Evolutionary conservation across 768 basidiomycete genomes (phyloP).

Genomic region (Neoboletus subvelutipes): DNA sequence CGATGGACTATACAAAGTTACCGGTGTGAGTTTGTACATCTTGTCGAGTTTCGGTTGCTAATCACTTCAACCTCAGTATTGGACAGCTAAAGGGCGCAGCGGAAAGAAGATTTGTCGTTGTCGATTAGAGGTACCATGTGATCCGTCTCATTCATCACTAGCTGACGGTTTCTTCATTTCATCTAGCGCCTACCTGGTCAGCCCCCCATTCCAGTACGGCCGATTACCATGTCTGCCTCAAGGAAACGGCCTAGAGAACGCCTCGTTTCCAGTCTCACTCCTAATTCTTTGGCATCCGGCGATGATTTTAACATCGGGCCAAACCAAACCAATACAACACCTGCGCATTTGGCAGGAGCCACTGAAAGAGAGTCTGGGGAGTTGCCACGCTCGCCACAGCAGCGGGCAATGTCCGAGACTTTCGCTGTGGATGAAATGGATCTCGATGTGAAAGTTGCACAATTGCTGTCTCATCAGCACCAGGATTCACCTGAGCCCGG

Average conservation of each 20-base stretch:
- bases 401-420: not conserved
- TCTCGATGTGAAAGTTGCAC: not conserved
- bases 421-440: not conserved
- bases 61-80: constrained; percentile 13
- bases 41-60: not conserved
- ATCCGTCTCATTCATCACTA: not conserved
- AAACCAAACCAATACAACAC: not conserved
- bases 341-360: not conserved
- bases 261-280: not conserved
- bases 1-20: constrained; percentile 31
- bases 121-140: constrained; percentile 21
- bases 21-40: constrained; percentile 13
- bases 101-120: constrained; percentile 26
- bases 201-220: constrained; percentile 21
- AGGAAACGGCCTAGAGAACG: not conserved
- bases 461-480: not conserved
- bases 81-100: constrained; percentile 18
- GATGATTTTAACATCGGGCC: not conserved
- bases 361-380: too few relatives aligned
- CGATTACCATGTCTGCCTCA: not conserved
- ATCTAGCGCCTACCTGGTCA: constrained; percentile 28
- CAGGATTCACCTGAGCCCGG: not conserved
- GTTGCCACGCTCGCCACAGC: not conserved
- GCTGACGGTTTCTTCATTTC: not conserved
- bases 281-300: not conserved